Base-by-base conservation (phyloP, 306 rosid genomes). In the Rosa multiflora region DNA sequence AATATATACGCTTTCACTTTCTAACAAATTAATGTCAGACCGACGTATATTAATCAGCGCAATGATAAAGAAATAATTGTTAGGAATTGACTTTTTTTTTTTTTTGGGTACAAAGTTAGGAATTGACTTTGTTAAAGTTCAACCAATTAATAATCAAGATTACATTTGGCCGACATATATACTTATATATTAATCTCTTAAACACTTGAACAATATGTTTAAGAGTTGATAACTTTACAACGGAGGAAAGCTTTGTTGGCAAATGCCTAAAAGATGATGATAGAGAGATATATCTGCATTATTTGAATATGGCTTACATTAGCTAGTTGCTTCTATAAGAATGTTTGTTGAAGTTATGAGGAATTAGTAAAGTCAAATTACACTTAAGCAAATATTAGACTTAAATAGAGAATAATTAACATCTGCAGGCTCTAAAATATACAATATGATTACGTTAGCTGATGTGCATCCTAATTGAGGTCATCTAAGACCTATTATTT, bases 81-180 rank as follows among this genome's bases (percentile, higher is more conserved):
- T 26, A 32, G 15, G 51, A 52, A 51, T 62, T 44, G 75, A 76
- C 82, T 76, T 69, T 49, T 29, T 29, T 29, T 29, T 29, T 29
- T 29, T 29, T 29, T 29, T 29, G 1, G 32, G 32, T 29, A 29
- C 32, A 29, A 29, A 29, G 32, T 78, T 26, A 32, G 15, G 51
- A 52, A 51, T 62, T 44, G 75, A 76, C 82, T 76, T 69, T 69
- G 61, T 26, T 21, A 17, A 48, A 74, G 42, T 75, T 70, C 79
- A 78, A 79, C 67, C 43, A 69, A 18, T 49, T 53, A 76, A 59
- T 76, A 63, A 64, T 62, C 13, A 26, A 56, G 21, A 43, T 73
- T n/a, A 63, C 43, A 61, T 23, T 51, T 14, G 67, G 17, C 1
- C 67, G 40, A 13, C 37, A 62, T 23, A 26, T 62, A 26, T 61